phyloP scores from a whole-genome alignment of 352 stramenopile genomes.

The Peronospora farinosa region DNA sequence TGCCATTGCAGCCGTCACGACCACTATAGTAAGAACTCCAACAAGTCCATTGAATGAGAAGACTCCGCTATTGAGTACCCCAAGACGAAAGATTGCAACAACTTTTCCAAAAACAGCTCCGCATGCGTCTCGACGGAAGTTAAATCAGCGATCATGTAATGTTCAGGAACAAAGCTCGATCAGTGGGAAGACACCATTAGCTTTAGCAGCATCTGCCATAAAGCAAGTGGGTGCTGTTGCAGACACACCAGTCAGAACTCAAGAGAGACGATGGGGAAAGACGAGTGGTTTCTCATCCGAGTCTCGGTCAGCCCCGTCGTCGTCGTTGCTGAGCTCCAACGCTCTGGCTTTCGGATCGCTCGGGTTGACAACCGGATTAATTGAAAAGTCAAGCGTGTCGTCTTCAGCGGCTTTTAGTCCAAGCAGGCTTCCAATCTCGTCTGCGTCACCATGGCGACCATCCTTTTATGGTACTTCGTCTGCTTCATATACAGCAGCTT shows the following conservation, averaged over 20 bases:
- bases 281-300: slow-evolving; percentile 8
- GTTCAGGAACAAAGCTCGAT: slow-evolving; percentile 4
- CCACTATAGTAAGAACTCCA: slow-evolving; percentile 1
- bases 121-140: slow-evolving; percentile 13
- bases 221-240: slow-evolving; percentile 5
- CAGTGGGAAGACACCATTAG: slow-evolving; percentile 1
- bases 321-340: slow-evolving; percentile 20
- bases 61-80: not conserved
- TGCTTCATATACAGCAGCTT: slow-evolving; percentile 10
- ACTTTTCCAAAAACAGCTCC: slow-evolving; percentile 6
- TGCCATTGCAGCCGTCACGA: slow-evolving; percentile 10
- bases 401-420: slow-evolving; percentile 4
- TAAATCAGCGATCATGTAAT: slow-evolving; percentile 10
- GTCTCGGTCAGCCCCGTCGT: slow-evolving; percentile 12
- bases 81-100: slow-evolving; percentile 8
- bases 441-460: slow-evolving; percentile 22
- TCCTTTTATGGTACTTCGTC: slow-evolving; percentile 6
- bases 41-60: slow-evolving; percentile 10
- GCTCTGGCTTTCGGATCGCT: slow-evolving; percentile 20
- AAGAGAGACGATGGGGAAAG: slow-evolving; percentile 19
- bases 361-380: slow-evolving; percentile 9
- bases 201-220: not conserved
- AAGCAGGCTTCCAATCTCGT: slow-evolving; percentile 13
- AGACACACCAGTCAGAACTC: slow-evolving; percentile 1
- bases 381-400: slow-evolving; percentile 6